Evolutionary conservation across 2,329 filamentous ascomycete species (phyloP).

Genomic region (Phialophora tarda): DNA sequence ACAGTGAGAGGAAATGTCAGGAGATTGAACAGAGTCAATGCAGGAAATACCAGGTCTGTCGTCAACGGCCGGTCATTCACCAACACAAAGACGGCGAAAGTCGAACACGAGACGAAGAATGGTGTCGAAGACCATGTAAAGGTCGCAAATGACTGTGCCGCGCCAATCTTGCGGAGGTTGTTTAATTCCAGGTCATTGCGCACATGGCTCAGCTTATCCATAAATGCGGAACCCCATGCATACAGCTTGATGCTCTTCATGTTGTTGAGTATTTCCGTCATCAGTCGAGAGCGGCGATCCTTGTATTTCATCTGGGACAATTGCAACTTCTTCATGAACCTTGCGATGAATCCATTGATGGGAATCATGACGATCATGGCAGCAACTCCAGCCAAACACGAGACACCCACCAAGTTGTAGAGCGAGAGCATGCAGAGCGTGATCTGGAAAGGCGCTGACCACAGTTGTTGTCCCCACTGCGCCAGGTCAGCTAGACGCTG

Average conservation of each 20-base stretch:
- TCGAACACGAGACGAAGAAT: constrained; percentile 95
- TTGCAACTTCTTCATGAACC: constrained; percentile 91
- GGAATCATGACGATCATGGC: constrained; percentile 99
- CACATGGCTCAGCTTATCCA: constrained; percentile 95
- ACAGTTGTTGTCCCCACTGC: constrained; percentile 92
- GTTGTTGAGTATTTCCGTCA: constrained; percentile 98
- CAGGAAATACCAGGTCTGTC: constrained; percentile 95
- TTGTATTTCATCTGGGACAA: constrained; percentile 99
- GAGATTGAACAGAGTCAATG: constrained; percentile 90
- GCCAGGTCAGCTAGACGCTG: constrained; percentile 93
- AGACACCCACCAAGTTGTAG: constrained; percentile 91
- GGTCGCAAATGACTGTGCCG: constrained; percentile 90
- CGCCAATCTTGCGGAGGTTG: constrained; percentile 94
- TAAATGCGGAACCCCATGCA: constrained; percentile 95
- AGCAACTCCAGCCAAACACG: constrained; percentile 92
- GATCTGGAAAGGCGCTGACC: constrained; percentile 98
- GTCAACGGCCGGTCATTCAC: constrained; percentile 80
- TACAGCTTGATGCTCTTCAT: constrained; percentile 99
- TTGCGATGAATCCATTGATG: constrained; percentile 87
- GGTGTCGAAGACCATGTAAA: constrained; percentile 98
- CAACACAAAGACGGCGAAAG: constrained; percentile 91
- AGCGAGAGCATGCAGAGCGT: constrained; percentile 92
- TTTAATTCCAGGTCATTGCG: constrained; percentile 95
- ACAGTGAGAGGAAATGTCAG: constrained; percentile 93
- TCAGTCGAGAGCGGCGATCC: constrained; percentile 86